phyloP scores from a whole-genome alignment of 1,284 basidiomycete species.

The Earliella scabrosa region DNA sequence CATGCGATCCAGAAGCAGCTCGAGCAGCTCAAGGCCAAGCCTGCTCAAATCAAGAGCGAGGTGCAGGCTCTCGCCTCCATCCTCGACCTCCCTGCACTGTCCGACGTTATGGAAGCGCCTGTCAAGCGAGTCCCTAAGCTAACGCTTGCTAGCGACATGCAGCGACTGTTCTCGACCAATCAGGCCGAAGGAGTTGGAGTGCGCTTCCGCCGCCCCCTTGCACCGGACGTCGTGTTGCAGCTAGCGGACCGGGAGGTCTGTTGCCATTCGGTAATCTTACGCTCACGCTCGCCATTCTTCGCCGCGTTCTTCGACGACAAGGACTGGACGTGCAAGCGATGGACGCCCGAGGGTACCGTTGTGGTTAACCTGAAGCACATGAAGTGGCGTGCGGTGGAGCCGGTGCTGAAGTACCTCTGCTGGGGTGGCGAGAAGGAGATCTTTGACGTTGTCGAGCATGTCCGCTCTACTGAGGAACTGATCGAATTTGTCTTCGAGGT shows the following conservation, averaged over 20 bases:
- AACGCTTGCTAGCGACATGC: slow-evolving; percentile 55
- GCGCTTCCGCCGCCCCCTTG: slow-evolving; percentile 32
- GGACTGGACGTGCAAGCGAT: slow-evolving; percentile 78
- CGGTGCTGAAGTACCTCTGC: slow-evolving; percentile 82
- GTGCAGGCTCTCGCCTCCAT: slow-evolving; percentile 56
- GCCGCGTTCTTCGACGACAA: slow-evolving; percentile 83
- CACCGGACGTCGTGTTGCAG: slow-evolving; percentile 77
- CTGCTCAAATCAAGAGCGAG: slow-evolving; percentile 63
- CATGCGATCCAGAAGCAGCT: slow-evolving; percentile 49
- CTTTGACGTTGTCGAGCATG: slow-evolving; percentile 75
- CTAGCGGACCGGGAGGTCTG: slow-evolving; percentile 73
- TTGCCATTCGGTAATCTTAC: slow-evolving; percentile 78
- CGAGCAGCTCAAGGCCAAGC: slow-evolving; percentile 43
- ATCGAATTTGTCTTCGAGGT: slow-evolving; percentile 91
- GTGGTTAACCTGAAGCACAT: slow-evolving; percentile 77
- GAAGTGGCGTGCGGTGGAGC: slow-evolving; percentile 75
- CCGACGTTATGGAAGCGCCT: slow-evolving; percentile 55
- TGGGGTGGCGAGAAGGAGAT: slow-evolving; percentile 76
- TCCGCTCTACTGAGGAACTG: slow-evolving; percentile 74
- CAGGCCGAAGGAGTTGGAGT: slow-evolving; percentile 10
- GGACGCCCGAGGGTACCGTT: slow-evolving; percentile 60
- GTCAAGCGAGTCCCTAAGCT: slow-evolving; percentile 52
- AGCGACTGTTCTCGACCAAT: slow-evolving; percentile 40
- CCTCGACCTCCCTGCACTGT: slow-evolving; percentile 59
- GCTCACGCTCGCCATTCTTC: slow-evolving; percentile 88